Conservation (phyloP, 2,329 filamentous ascomycete genomes). For the Claviceps sp. region DNA sequence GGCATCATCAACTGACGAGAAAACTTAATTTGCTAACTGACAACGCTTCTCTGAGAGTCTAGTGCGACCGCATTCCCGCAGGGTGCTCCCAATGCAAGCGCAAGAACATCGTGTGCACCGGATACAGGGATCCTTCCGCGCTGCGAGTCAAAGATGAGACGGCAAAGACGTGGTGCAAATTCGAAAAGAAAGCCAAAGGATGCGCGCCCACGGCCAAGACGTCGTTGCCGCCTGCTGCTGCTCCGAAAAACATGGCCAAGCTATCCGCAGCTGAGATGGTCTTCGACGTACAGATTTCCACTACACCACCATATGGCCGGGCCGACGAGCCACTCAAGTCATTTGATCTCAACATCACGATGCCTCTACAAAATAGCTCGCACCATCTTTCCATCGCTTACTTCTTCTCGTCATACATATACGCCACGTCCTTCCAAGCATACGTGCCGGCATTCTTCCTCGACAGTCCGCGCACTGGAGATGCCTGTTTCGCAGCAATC, state of each 20-base stretch:
- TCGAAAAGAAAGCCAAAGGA: background rate
- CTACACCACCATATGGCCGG: background rate
- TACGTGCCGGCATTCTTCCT: conserved; percentile 12
- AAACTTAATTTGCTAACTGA: background rate
- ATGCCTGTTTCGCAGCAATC: conserved; percentile 12
- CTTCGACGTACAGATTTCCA: background rate
- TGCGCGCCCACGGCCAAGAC: conserved; percentile 9
- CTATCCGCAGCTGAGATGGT: background rate
- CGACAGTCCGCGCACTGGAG: conserved; percentile 1
- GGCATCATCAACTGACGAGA: background rate
- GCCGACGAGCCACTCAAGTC: background rate
- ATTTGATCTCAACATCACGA: background rate
- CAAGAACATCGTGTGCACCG: conserved; percentile 13
- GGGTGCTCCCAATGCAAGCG: conserved; percentile 16
- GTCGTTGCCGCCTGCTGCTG: background rate
- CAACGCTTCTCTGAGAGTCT: background rate
- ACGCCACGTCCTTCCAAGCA: conserved; percentile 12
- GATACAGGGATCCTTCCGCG: conserved; percentile 13
- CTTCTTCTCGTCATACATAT: conserved; percentile 14
- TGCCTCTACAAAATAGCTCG: background rate
- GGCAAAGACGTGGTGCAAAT: conserved; percentile 9
- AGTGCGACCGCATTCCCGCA: conserved; percentile 15
- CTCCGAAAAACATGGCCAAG: background rate
- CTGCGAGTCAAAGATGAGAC: conserved; percentile 16
- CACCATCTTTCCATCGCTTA: background rate